Percentiles rank a stretch among this genome's conserved stretches.
phyloP scores from a whole-genome alignment of 495 filamentous ascomycete species.

The Ramalina intermedia region DNA sequence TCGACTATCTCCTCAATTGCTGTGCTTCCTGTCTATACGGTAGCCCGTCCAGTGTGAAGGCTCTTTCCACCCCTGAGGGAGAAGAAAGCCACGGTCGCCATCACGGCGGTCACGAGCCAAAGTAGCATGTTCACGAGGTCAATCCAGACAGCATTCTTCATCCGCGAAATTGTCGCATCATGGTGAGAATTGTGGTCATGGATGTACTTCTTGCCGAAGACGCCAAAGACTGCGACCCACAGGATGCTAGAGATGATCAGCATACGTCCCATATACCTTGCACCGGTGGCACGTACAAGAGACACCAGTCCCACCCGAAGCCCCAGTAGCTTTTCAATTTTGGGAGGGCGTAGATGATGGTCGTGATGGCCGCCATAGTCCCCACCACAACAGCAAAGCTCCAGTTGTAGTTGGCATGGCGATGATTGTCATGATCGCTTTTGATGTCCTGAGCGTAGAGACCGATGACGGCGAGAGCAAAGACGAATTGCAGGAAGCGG shows the following conservation, averaged over 20 bases:
- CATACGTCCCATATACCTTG: not conserved
- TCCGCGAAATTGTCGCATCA: constrained; percentile 45
- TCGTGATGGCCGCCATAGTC: constrained; percentile 43
- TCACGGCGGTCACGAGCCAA: constrained; percentile 47
- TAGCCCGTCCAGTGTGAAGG: constrained; percentile 14
- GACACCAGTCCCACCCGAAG: constrained; percentile 54
- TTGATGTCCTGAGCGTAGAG: constrained; percentile 44
- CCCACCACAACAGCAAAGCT: constrained; percentile 57
- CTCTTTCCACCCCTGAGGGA: constrained; percentile 10
- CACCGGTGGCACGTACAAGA: constrained; percentile 31
- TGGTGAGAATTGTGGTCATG: constrained; percentile 41
- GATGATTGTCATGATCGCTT: constrained; percentile 45
- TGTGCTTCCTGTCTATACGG: constrained; percentile 4
- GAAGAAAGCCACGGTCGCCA: constrained; percentile 25
- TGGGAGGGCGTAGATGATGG: constrained; percentile 47
- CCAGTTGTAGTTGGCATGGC: constrained; percentile 53
- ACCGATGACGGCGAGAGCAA: constrained; percentile 60
- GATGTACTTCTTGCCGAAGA: constrained; percentile 73
- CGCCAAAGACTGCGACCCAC: constrained; percentile 67
- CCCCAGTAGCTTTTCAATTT: constrained; percentile 38
- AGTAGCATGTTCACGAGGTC: constrained; percentile 58
- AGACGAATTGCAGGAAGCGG: constrained; percentile 56
- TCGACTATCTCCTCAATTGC: not conserved
- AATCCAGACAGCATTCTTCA: constrained; percentile 81
- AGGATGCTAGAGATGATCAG: constrained; percentile 30